Evolutionary conservation across 2,329 filamentous ascomycete genomes (phyloP).

Genomic region (Verticillium alfalfae): DNA sequence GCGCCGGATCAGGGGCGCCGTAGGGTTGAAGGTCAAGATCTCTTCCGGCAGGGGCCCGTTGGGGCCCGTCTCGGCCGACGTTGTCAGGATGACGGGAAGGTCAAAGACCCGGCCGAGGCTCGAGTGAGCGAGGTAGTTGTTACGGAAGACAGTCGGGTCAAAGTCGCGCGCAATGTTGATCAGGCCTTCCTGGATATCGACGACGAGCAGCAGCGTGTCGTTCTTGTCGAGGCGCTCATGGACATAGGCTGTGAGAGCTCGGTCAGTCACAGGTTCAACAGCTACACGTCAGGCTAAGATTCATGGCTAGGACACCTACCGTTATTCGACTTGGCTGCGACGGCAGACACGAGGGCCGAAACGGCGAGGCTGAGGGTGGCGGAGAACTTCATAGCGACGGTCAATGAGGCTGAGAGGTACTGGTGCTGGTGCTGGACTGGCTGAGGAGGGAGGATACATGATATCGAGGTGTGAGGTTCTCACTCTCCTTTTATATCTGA

Average conservation of each 20-base stretch:
- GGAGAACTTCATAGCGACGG: conserved; percentile 10
- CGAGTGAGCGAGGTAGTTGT: conserved; percentile 64
- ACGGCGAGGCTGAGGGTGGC: conserved; percentile 4
- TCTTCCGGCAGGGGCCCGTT: conserved; percentile 68
- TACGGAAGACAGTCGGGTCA: conserved; percentile 57
- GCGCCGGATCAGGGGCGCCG: conserved; percentile 59
- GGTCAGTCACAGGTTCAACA: background rate
- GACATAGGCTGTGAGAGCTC: conserved; percentile 11
- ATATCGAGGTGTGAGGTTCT: background rate
- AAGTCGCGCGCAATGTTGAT: conserved; percentile 55
- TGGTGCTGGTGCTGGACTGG: conserved; percentile 6
- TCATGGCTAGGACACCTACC: background rate
- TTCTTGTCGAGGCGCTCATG: conserved; percentile 29
- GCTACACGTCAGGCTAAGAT: too few relatives aligned
- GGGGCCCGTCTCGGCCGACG: conserved; percentile 62
- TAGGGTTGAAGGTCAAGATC: conserved; percentile 62
- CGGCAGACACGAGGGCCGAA: conserved; percentile 9
- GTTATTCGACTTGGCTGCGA: conserved; percentile 1
- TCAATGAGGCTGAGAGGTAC: background rate
- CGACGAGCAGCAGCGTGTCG: conserved; percentile 25
- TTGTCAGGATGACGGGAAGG: conserved; percentile 64
- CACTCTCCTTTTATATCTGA: background rate
- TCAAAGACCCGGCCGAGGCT: conserved; percentile 61
- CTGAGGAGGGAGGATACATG: conserved; percentile 1
- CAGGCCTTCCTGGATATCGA: conserved; percentile 30